Conservation (phyloP, 2,329 filamentous ascomycete genomes). For the Daldinia sp. region DNA sequence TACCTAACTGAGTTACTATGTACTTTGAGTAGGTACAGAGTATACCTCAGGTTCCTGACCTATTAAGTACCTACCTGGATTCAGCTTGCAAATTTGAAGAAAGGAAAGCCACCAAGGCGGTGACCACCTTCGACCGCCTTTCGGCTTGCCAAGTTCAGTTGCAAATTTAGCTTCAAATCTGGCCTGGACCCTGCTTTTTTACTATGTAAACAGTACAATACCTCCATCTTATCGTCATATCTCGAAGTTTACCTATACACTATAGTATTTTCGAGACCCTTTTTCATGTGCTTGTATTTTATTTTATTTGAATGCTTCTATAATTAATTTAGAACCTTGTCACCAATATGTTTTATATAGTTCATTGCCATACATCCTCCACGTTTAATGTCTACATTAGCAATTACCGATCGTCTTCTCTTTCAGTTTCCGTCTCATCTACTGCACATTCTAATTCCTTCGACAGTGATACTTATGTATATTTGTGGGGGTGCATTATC, state of each 20-base stretch:
- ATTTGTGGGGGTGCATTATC: slow-evolving; percentile 19
- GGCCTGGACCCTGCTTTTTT: slow-evolving; percentile 20
- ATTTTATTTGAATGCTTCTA: neutral
- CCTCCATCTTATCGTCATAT: neutral
- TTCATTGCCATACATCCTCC: neutral
- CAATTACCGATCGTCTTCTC: slow-evolving; percentile 7
- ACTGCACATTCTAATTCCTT: slow-evolving; percentile 36
- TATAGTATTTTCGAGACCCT: neutral
- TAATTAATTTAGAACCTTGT: neutral
- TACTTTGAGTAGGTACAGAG: neutral
- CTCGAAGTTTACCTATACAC: neutral
- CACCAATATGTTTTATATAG: neutral
- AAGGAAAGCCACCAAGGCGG: slow-evolving; percentile 31
- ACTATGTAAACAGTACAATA: neutral
- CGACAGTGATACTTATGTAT: slow-evolving; percentile 6
- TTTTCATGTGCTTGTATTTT: neutral
- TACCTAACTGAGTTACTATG: too few relatives aligned
- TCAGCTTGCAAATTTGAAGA: slow-evolving; percentile 1
- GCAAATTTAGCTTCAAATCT: slow-evolving; percentile 6
- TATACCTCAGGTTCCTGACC: neutral
- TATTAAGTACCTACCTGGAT: slow-evolving; percentile 3
- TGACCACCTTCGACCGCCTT: slow-evolving; percentile 32
- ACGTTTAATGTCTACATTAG: neutral
- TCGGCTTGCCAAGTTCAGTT: slow-evolving; percentile 38
- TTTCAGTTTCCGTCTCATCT: slow-evolving; percentile 32